These are phyloP conservation scores for Eucalyptus melliodora DNA, from an alignment of 345 rosid species.

Conservation along the genomic window DNA sequence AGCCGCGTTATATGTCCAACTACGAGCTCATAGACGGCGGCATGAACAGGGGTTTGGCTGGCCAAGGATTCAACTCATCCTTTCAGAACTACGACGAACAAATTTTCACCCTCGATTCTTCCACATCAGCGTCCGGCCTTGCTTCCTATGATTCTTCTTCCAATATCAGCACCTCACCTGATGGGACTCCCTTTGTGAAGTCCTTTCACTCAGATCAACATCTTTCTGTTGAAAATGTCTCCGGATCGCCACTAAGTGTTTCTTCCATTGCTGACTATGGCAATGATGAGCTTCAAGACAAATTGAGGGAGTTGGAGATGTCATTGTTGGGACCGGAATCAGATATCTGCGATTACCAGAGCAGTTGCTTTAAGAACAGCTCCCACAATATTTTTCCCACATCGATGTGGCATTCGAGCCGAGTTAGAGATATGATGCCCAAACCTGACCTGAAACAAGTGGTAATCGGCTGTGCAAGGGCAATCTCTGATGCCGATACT, in stretches of 20 bases:
- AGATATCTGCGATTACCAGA: background rate
- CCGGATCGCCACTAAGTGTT: background rate
- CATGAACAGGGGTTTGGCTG: background rate
- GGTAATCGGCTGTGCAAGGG: background rate
- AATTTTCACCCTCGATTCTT: background rate
- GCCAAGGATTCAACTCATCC: background rate
- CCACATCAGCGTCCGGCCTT: background rate
- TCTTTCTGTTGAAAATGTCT: background rate
- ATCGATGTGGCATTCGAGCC: background rate
- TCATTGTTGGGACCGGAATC: background rate
- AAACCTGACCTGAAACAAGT: background rate
- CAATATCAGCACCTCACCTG: background rate
- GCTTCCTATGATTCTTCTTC: background rate
- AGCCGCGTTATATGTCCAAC: background rate
- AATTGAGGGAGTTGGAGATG: background rate
- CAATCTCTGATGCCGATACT: background rate
- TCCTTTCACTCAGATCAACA: background rate
- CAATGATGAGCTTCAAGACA: background rate
- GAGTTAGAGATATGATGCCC: background rate
- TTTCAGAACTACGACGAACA: background rate
- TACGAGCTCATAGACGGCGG: background rate
- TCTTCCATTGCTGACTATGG: background rate
- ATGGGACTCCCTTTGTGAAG: background rate
- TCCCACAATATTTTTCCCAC: background rate
- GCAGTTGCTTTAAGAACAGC: background rate